Percentiles rank a stretch among this genome's conserved stretches.
phyloP scores from a whole-genome alignment of 2,329 filamentous ascomycete genomes.

The Lachnellula arida region DNA sequence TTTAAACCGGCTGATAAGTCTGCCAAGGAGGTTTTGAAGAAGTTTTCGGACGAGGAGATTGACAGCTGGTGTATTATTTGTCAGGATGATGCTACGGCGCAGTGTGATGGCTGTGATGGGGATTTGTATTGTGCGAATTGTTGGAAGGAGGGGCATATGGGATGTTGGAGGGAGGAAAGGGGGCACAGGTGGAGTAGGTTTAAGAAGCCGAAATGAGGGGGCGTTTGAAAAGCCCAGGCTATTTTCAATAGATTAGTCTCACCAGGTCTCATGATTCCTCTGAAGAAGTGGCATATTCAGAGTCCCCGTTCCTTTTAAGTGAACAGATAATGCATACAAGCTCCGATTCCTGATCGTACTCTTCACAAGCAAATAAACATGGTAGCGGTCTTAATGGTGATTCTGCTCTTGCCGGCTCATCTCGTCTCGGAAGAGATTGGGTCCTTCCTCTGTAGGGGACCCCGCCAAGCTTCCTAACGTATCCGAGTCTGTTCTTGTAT shows the following conservation, averaged over 20 bases:
- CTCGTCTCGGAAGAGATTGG: constrained; percentile 19
- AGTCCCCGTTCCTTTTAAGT: too few relatives aligned
- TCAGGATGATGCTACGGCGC: constrained; percentile 68
- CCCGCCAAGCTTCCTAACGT: constrained; percentile 23
- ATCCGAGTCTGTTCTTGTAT: constrained; percentile 18
- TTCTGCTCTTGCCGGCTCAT: constrained; percentile 1
- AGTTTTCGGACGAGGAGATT: constrained; percentile 64
- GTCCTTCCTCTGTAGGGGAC: constrained; percentile 18
- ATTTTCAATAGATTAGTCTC: too few relatives aligned
- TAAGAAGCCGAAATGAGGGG: constrained; percentile 32
- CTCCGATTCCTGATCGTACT: too few relatives aligned
- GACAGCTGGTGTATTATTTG: constrained; percentile 80
- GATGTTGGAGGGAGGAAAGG: constrained; percentile 66
- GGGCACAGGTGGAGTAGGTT: constrained; percentile 64
- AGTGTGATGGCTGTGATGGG: constrained; percentile 66
- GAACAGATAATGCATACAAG: too few relatives aligned
- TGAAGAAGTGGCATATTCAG: too few relatives aligned
- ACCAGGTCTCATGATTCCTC: too few relatives aligned
- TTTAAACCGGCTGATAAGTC: constrained; percentile 22
- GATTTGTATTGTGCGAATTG: constrained; percentile 73
- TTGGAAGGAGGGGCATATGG: constrained; percentile 77
- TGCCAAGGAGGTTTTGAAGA: constrained; percentile 14
- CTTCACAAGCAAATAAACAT: too few relatives aligned
- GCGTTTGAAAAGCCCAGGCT: not conserved
- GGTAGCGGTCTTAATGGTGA: too few relatives aligned